phyloP scores from a whole-genome alignment of 495 filamentous ascomycete species.

The Cercophora scortea region DNA sequence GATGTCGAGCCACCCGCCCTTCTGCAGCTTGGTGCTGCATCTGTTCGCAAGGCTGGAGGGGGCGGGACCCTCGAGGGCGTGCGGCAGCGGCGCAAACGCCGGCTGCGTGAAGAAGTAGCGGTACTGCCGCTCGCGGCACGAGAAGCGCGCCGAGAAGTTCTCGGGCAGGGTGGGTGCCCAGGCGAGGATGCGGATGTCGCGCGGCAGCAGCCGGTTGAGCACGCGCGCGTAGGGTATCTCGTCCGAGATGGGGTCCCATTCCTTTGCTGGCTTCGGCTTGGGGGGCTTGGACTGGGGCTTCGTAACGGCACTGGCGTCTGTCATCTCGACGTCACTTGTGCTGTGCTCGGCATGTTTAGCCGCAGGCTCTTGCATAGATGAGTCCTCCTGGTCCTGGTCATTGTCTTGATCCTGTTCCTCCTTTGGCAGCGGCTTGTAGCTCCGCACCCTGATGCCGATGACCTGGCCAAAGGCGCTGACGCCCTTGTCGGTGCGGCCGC shows the following conservation, averaged over 20 bases:
- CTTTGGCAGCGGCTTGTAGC: conserved; percentile 51
- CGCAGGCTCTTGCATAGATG: not conserved
- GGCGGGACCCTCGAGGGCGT: conserved; percentile 14
- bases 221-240: conserved; percentile 76
- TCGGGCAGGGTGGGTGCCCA: conserved; percentile 80
- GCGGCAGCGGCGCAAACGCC: conserved; percentile 57
- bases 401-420: not conserved
- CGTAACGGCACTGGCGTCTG: not conserved
- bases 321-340: not conserved
- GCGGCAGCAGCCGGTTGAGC: conserved; percentile 79
- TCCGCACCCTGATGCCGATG: conserved; percentile 72
- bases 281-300: not conserved
- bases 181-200: conserved; percentile 81
- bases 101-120: conserved; percentile 97
- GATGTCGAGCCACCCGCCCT: conserved; percentile 61
- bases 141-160: conserved; percentile 87
- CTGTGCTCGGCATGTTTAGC: not conserved
- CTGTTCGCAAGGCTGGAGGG: too few relatives aligned
- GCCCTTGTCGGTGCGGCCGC: conserved; percentile 83
- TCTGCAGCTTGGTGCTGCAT: conserved; percentile 10
- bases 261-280: conserved; percentile 8
- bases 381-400: not conserved
- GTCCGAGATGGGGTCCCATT: conserved; percentile 68
- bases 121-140: conserved; percentile 81
- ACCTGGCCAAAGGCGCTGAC: conserved; percentile 98